These are phyloP conservation scores for Jacaranda copaia DNA, from an alignment of 257 asterid genomes.

Conservation along the genomic window DNA sequence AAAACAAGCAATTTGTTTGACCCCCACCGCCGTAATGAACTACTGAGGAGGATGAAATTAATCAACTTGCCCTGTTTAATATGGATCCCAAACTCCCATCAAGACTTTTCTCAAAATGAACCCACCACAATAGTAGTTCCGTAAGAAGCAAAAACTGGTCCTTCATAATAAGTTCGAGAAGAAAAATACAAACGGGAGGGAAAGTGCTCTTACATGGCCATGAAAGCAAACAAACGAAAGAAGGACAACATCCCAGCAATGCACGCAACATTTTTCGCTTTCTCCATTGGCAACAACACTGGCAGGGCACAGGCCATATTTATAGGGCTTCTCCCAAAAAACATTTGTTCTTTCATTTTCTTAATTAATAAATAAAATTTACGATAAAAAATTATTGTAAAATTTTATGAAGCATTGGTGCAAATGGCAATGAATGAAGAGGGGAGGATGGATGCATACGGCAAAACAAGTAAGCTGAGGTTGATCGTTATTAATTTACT, in stretches of 20 bases:
- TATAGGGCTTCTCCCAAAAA: background rate
- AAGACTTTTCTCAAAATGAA: background rate
- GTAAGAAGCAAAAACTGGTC: background rate
- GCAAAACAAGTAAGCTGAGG: background rate
- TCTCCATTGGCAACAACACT: background rate
- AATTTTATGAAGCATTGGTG: background rate
- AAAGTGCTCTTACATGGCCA: background rate
- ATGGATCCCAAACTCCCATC: slow-evolving; percentile 1
- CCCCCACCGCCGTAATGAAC: too few species aligned
- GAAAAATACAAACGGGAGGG: background rate
- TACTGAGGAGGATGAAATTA: background rate
- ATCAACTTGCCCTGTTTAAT: background rate
- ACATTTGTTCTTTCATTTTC: background rate
- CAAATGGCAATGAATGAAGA: background rate
- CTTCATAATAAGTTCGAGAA: background rate
- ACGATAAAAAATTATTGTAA: background rate
- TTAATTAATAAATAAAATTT: background rate
- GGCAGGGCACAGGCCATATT: background rate
- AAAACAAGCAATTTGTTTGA: too few species aligned
- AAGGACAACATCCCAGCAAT: background rate
- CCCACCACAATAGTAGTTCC: background rate
- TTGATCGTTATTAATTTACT: background rate
- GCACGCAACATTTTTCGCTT: background rate
- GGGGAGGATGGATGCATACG: background rate
- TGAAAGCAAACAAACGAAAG: slow-evolving; percentile 1